Evolutionary conservation across 2,329 filamentous ascomycete species (phyloP).

Genomic region (Scolecobasidium constrictum): DNA sequence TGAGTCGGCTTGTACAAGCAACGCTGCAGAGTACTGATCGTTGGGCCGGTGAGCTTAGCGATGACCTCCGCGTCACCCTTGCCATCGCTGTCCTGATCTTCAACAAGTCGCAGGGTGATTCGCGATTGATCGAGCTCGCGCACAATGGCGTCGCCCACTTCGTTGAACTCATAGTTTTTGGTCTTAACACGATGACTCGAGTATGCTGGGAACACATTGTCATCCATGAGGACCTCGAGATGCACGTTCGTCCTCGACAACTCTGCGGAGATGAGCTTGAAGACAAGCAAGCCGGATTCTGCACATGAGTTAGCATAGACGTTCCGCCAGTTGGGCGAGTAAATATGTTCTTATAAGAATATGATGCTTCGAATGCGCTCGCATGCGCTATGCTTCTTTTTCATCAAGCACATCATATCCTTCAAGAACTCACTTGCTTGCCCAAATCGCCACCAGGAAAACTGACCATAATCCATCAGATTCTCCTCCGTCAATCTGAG

Average conservation of each 20-base stretch:
- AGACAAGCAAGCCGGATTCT: conserved; percentile 88
- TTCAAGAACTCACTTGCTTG: conserved; percentile 11
- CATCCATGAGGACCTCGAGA: conserved; percentile 85
- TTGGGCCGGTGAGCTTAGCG: conserved; percentile 74
- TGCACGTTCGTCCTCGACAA: conserved; percentile 65
- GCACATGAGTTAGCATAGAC: conserved; percentile 22
- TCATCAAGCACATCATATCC: conserved; percentile 12
- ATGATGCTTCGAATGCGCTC: neutral
- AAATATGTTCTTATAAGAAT: neutral
- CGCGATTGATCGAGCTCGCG: conserved; percentile 95
- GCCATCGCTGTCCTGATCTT: conserved; percentile 64
- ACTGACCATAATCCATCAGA: conserved; percentile 61
- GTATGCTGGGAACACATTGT: conserved; percentile 87
- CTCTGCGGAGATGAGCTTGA: conserved; percentile 85
- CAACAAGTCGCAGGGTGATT: conserved; percentile 76
- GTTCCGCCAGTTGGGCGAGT: neutral
- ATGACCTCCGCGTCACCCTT: conserved; percentile 62
- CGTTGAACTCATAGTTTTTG: conserved; percentile 65
- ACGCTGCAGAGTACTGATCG: conserved; percentile 76
- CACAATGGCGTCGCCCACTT: conserved; percentile 89
- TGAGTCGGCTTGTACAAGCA: conserved; percentile 81
- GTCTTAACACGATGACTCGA: conserved; percentile 64
- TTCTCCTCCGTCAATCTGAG: conserved; percentile 70
- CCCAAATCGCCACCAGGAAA: neutral
- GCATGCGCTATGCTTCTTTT: neutral